These are phyloP conservation scores for Kodamaea ohmeri DNA, from an alignment of 1,139 yeast genomes.

Conservation along the genomic window DNA sequence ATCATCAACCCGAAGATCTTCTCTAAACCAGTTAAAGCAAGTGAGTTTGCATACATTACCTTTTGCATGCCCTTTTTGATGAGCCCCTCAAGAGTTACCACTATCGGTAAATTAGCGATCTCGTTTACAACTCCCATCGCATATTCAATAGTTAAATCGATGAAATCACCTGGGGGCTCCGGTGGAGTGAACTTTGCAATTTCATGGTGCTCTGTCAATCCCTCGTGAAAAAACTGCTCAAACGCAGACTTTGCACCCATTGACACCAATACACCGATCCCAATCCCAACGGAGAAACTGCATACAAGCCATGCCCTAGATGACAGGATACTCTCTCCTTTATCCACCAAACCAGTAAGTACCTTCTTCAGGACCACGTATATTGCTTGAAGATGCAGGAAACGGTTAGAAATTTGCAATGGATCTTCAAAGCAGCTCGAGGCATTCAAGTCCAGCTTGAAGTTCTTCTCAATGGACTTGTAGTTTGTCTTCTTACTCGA, in stretches of 20 bases:
- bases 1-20: constrained; percentile 19
- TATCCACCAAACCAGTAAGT: constrained; percentile 10
- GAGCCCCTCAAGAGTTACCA: constrained; percentile 9
- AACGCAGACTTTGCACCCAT: constrained; percentile 6
- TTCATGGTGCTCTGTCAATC: not conserved
- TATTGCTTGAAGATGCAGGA: constrained; percentile 21
- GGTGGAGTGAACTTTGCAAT: not conserved
- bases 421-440: constrained; percentile 33
- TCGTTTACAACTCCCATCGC: constrained; percentile 3
- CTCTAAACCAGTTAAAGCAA: constrained; percentile 30
- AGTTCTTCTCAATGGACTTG: constrained; percentile 30
- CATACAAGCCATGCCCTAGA: constrained; percentile 25
- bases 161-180: constrained; percentile 1
- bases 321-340: constrained; percentile 3
- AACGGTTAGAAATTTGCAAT: constrained; percentile 28
- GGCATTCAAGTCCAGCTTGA: constrained; percentile 32
- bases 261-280: constrained; percentile 29
- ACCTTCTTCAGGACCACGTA: constrained; percentile 18
- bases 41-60: constrained; percentile 18
- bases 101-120: constrained; percentile 7
- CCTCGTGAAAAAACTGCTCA: not conserved
- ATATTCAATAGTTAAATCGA: constrained; percentile 7
- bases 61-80: constrained; percentile 11
- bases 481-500: constrained; percentile 28
- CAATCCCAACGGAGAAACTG: constrained; percentile 36